These are phyloP conservation scores for Lithohypha guttulata DNA, from an alignment of 2,329 filamentous ascomycete species.

Conservation along the genomic window DNA sequence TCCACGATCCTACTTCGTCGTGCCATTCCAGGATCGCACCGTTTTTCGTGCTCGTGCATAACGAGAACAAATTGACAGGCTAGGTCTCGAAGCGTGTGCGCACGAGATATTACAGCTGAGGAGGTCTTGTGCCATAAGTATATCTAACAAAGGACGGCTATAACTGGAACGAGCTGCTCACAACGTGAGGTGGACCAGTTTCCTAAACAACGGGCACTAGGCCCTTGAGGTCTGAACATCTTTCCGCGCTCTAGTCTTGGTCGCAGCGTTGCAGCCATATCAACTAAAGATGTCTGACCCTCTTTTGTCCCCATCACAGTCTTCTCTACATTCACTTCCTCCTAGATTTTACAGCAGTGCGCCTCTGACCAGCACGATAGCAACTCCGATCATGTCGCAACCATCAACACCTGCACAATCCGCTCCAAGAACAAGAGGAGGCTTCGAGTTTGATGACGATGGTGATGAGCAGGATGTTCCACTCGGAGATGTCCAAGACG, in stretches of 20 bases:
- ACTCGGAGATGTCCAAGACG: slow-evolving; percentile 25
- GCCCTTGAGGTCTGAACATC: slow-evolving; percentile 3
- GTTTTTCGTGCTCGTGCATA: no score
- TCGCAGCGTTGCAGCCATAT: slow-evolving; percentile 5
- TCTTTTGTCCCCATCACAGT: slow-evolving; percentile 19
- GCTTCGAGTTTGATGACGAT: slow-evolving; percentile 54
- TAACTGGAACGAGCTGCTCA: no score
- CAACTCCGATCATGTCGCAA: slow-evolving; percentile 11
- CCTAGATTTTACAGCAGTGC: slow-evolving; percentile 13
- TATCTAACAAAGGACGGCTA: no score
- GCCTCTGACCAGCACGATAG: slow-evolving; percentile 10
- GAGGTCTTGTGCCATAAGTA: no score
- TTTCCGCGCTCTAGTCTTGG: slow-evolving; percentile 5
- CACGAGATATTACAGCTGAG: no score
- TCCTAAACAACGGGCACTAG: background rate
- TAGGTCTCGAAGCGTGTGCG: no score
- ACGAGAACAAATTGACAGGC: no score
- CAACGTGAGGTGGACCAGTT: no score
- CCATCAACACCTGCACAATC: slow-evolving; percentile 32
- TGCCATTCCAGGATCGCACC: no score
- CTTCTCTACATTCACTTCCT: slow-evolving; percentile 16
- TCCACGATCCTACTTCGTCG: no score
- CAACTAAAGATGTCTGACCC: slow-evolving; percentile 12
- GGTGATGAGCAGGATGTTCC: slow-evolving; percentile 46
- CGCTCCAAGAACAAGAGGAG: slow-evolving; percentile 37